Evolutionary conservation across 345 rosid genomes (phyloP), one percentile per base, ranked within the genome.

Genomic region (Laguncularia racemosa): DNA sequence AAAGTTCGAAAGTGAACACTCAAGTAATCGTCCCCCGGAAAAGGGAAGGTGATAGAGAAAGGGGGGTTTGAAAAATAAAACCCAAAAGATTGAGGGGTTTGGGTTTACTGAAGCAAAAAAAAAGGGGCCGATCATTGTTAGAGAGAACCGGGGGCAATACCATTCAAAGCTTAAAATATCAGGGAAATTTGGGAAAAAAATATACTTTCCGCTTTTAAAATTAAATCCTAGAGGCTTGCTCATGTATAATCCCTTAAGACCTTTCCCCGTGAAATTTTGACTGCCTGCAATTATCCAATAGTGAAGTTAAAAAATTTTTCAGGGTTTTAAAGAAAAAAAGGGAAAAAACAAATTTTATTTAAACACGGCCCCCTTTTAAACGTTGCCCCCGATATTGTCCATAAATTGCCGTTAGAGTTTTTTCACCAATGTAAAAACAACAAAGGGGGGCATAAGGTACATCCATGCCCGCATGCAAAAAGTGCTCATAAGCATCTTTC

Each of bases 11-110:
- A 79, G 74, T 93, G 99, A 58, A 93, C 90, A 53, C 97, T 89
- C 65, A 93, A 59, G 71, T 75, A 84, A 33, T 78, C 85, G 65
- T 93, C 99, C 16, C 80, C 88, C 9, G 99, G 96, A 18, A 97
- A 96, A n/a, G 97, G n/a, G n/a, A n/a, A 93, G 52, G 99, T 89
- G 70, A 93, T 93, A 40, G 96, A 89, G 61, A 93, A 89, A 6
- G n/a, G 91, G 99, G 73, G 86, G 99, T 97, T 96, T 92, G 72
- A 6, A 14, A 20, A 14, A 13, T 53, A 14, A 12, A 33, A 49
- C 20, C 10, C 50, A n/a, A n/a, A 57, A 3, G 46, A 17, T 45
- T 3, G 33, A 12, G n/a, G 1, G 4, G 46, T 45, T 46, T 14
- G 46, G 60, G n/a, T n/a, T n/a, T 18, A 18, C 13, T 23, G 28